These are phyloP conservation scores for Trichoderma gamsii DNA, from an alignment of 495 filamentous ascomycete species.

Conservation along the genomic window DNA sequence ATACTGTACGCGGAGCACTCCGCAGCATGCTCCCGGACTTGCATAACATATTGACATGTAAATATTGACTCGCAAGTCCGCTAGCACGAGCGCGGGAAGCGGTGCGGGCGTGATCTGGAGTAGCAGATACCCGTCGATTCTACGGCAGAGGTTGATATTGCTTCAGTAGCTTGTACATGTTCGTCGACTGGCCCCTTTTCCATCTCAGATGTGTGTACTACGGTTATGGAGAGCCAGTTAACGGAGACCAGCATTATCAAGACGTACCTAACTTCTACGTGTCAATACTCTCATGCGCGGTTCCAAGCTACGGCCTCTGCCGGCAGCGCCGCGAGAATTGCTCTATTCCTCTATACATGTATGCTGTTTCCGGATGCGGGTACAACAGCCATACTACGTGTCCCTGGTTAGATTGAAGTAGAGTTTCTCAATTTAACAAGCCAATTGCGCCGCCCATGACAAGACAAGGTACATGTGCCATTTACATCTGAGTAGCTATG, in stretches of 20 bases:
- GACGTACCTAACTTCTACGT: too few relatives aligned
- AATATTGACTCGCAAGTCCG: conserved; percentile 2
- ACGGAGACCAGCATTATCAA: background rate
- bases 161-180: background rate
- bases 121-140: background rate
- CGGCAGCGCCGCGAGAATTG: too few relatives aligned
- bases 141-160: background rate
- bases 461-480: too few relatives aligned
- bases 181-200: background rate
- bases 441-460: too few relatives aligned
- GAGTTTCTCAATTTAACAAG: too few relatives aligned
- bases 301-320: too few relatives aligned
- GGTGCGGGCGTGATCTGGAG: background rate
- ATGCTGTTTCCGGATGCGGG: too few relatives aligned
- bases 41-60: background rate
- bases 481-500: too few relatives aligned
- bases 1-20: background rate
- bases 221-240: background rate
- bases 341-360: too few relatives aligned
- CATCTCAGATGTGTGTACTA: background rate
- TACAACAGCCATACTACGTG: too few relatives aligned
- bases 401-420: too few relatives aligned
- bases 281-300: too few relatives aligned
- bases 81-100: conserved; percentile 3
- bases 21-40: background rate